A percentile compares a stretch with the other conserved stretches of the same genome.
phyloP scores from a whole-genome alignment of 2,329 filamentous ascomycete species.

The Paraconiothyrium sp. region DNA sequence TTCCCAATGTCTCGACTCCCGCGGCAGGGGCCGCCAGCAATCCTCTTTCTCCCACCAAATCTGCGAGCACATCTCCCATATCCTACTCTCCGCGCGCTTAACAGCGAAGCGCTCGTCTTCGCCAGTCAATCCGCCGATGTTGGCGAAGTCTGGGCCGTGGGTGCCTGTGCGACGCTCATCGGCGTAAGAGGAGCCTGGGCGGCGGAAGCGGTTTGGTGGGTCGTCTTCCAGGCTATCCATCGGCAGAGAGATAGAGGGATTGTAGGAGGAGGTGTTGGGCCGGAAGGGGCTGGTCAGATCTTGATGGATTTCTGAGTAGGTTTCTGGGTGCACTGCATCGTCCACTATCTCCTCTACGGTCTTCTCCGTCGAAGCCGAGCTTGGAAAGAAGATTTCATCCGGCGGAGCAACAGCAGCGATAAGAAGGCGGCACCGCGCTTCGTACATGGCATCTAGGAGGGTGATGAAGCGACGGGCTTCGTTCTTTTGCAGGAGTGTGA shows the following conservation, averaged over 20 bases:
- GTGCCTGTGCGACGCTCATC: constrained; percentile 37
- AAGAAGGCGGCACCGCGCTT: constrained; percentile 80
- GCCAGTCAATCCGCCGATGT: constrained; percentile 75
- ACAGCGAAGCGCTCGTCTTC: constrained; percentile 86
- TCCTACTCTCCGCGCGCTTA: constrained; percentile 76
- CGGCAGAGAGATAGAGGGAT: constrained; percentile 49
- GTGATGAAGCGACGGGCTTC: constrained; percentile 84
- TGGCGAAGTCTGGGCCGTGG: constrained; percentile 68
- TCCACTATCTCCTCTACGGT: constrained; percentile 28
- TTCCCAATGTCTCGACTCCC: constrained; percentile 75
- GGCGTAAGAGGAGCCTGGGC: constrained; percentile 34
- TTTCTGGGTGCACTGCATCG: constrained; percentile 71
- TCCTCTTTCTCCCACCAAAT: constrained; percentile 73
- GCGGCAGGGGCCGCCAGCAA: constrained; percentile 76
- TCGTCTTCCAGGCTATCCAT: constrained; percentile 61
- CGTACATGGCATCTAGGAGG: constrained; percentile 78
- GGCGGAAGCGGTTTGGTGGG: constrained; percentile 55
- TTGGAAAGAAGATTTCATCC: constrained; percentile 80
- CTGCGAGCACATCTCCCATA: constrained; percentile 82
- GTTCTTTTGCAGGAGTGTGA: constrained; percentile 77
- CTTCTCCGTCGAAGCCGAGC: constrained; percentile 3
- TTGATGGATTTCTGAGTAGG: constrained; percentile 78
- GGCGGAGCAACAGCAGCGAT: constrained; percentile 73
- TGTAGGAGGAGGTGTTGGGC: constrained; percentile 77
- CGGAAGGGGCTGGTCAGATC: constrained; percentile 80